phyloP scores from a whole-genome alignment of 139 green algal genomes.

The Chlorella vulgaris region DNA sequence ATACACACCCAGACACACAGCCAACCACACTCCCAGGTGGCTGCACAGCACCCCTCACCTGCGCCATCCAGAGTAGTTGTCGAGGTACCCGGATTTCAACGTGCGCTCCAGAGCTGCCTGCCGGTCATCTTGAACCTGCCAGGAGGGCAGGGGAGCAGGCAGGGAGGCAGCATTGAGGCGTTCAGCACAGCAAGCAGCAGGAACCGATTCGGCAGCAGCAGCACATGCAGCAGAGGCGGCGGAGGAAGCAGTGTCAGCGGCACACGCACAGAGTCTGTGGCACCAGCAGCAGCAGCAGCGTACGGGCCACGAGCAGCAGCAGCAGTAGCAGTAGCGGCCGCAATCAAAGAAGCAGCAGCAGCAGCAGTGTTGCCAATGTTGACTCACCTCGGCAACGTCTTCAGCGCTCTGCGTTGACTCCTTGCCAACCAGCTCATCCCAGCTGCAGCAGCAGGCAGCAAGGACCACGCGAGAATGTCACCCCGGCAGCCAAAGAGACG shows the following conservation, averaged over 20 bases:
- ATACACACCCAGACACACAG: not conserved
- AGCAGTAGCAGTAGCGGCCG: too few relatives aligned
- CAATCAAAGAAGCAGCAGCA: too few relatives aligned
- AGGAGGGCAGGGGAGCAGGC: not conserved
- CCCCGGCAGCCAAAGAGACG: not conserved
- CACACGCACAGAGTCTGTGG: too few relatives aligned
- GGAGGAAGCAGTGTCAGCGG: too few relatives aligned
- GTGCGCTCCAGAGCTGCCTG: not conserved
- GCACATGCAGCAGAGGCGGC: too few relatives aligned
- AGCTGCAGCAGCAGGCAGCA: conserved; percentile 6
- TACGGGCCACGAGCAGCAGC: too few relatives aligned
- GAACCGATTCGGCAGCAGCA: too few relatives aligned
- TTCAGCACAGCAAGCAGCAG: too few relatives aligned
- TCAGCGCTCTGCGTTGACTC: conserved; percentile 29
- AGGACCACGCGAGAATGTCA: not conserved
- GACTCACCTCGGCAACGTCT: not conserved
- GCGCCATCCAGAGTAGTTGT: conserved; percentile 21
- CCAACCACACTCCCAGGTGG: too few relatives aligned
- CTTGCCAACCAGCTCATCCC: conserved; percentile 47
- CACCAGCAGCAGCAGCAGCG: too few relatives aligned
- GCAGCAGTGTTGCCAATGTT: not conserved
- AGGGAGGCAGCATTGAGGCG: not conserved
- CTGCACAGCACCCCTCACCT: conserved; percentile 7
- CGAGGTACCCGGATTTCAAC: conserved; percentile 9
- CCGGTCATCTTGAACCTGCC: conserved; percentile 25